Percentiles rank a stretch among this genome's conserved stretches.
phyloP scores from a whole-genome alignment of 2,329 filamentous ascomycete genomes.

The Iodosphaeria phyllophila region DNA sequence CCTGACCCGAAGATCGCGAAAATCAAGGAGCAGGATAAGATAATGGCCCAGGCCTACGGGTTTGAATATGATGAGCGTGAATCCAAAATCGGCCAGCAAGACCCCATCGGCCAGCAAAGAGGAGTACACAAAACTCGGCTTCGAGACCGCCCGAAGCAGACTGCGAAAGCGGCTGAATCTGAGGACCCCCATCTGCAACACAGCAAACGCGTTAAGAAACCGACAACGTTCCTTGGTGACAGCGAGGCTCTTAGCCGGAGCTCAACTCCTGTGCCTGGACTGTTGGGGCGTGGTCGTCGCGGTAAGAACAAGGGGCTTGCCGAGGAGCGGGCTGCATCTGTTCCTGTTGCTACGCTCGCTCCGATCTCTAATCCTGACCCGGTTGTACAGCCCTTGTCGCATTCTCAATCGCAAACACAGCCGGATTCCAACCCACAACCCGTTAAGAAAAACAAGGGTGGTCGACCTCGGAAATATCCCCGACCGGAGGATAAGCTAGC shows the following conservation, averaged over 20 bases:
- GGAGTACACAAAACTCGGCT: conserved; percentile 34
- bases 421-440: no score
- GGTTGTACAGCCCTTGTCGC: no score
- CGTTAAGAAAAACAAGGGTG: conserved; percentile 14
- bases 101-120: conserved; percentile 35
- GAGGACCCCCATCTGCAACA: conserved; percentile 24
- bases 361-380: no score
- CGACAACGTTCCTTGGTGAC: conserved; percentile 29
- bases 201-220: conserved; percentile 34
- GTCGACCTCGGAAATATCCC: conserved; percentile 12
- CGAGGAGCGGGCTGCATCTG: conserved; percentile 9
- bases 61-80: conserved; percentile 42
- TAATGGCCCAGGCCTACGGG: conserved; percentile 39
- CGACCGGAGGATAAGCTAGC: no score
- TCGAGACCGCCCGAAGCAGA: conserved; percentile 37
- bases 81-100: conserved; percentile 37
- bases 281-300: no score
- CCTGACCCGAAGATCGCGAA: conserved; percentile 24
- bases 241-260: conserved; percentile 30
- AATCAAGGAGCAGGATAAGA: conserved; percentile 28
- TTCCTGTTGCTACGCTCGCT: no score
- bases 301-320: no score
- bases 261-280: conserved; percentile 24
- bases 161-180: conserved; percentile 37
- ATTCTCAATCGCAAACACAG: no score